Evolutionary conservation across 768 basidiomycete genomes (phyloP), one percentile per base, ranked within the genome.

Genomic region (Rhizopogon sp.): DNA sequence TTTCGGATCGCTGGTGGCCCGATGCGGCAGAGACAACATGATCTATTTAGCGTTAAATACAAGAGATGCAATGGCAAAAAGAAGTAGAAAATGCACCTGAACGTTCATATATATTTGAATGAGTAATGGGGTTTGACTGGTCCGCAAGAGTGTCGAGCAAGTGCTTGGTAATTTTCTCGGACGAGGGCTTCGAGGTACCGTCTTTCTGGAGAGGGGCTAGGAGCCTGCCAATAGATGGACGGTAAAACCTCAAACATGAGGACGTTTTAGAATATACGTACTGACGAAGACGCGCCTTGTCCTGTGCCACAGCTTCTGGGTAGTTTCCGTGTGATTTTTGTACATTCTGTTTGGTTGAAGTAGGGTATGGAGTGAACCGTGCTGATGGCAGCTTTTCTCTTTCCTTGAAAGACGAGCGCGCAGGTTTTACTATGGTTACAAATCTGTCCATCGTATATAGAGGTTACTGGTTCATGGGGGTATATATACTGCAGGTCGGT

Each of bases 121-220:
- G 84, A 1, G 89, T 90, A 50, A 93, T 89, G 1, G 91, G 91
- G 65, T 93, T 93, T 9, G 79, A 78, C 51, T 77, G 72, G 57
- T 87, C 78, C 14, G 75, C 66, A 43, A 93, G 74, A 0, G 84
- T 88, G 29, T 70, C 76, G 41, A 92, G 65, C 13, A 92, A 68
- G 52, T 82, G 77, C 52, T 74, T 82, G 11, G 82, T 88, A 39
- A 88, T 63, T n/a, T 71, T 69, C 31, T 74, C 60, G 0, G 71
- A 63, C 17, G 79, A 78, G 4, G 74, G 69, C 51, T 68, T 71
- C 5, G 47, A 49, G 49, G 60, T 56, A n/a, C 61, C 67, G 33
- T 66, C 68, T 41, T 60, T 66, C 37, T 62, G 53, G 17, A 73
- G 52, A 39, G 72, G 68, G 31, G 65, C 70, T 1, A 70, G 54